phyloP scores from a whole-genome alignment of 306 rosid species.

The Chamaecrista fasciculata region DNA sequence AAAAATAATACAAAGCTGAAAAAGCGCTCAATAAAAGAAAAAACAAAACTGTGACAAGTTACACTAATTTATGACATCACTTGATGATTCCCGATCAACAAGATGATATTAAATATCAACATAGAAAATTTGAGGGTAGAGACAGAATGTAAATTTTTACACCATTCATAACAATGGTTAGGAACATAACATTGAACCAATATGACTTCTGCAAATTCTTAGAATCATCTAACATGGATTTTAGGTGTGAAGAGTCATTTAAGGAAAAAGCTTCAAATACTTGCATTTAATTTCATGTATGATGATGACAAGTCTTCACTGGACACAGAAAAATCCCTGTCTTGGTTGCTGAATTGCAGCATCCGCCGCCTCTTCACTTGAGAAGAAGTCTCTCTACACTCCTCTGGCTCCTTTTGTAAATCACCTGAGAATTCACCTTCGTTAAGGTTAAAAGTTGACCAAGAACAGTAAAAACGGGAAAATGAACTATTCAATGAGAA shows the following conservation, averaged over 20 bases:
- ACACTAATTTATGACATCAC: background rate
- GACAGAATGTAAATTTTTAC: background rate
- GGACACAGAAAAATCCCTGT: slow-evolving; percentile 37
- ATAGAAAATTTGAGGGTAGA: background rate
- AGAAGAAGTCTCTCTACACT: slow-evolving; percentile 51
- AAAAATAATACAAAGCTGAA: background rate
- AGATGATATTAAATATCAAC: background rate
- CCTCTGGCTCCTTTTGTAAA: slow-evolving; percentile 46
- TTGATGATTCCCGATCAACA: background rate
- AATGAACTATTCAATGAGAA: background rate
- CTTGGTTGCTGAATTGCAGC: slow-evolving; percentile 62
- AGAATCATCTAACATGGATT: background rate
- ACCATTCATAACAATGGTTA: background rate
- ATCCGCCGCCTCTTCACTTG: slow-evolving; percentile 82
- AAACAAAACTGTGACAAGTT: background rate
- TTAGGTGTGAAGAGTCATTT: background rate
- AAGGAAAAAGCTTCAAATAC: slow-evolving; percentile 36
- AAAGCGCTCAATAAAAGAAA: background rate
- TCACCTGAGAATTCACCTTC: slow-evolving; percentile 46
- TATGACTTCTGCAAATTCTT: background rate
- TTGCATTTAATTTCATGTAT: slow-evolving; percentile 60
- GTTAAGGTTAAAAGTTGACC: slow-evolving; percentile 25
- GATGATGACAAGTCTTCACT: slow-evolving; percentile 49
- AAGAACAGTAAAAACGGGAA: slow-evolving; percentile 8
- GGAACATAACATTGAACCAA: background rate